phyloP scores from a whole-genome alignment of 2,329 filamentous ascomycete species.

The Fusarium sublunatum region DNA sequence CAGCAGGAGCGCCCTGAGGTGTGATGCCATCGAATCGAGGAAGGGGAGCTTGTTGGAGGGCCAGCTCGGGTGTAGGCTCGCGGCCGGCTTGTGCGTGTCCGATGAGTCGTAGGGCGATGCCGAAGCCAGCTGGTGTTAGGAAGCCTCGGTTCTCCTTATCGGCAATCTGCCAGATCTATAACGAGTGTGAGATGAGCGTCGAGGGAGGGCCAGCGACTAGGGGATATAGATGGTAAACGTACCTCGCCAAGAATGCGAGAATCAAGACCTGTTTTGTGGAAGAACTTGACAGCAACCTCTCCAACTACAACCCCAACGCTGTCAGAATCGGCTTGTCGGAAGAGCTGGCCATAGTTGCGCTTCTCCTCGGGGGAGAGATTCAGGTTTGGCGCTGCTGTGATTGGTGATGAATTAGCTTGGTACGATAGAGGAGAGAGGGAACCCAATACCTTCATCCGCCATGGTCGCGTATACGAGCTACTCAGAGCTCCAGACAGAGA shows the following conservation, averaged over 20 bases:
- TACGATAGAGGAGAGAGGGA: constrained; percentile 1
- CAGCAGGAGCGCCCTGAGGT: constrained; percentile 49
- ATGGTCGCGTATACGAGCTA: constrained; percentile 48
- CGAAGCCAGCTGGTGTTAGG: constrained; percentile 91
- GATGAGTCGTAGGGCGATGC: constrained; percentile 91
- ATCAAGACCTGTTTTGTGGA: constrained; percentile 92
- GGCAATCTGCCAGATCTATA: constrained; percentile 97
- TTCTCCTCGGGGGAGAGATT: constrained; percentile 94
- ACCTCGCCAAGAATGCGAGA: constrained; percentile 90
- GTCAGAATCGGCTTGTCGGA: constrained; percentile 91
- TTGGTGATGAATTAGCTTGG: constrained; percentile 25
- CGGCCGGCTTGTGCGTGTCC: constrained; percentile 92
- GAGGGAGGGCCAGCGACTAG: not conserved
- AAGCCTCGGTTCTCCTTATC: constrained; percentile 97
- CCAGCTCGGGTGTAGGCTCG: constrained; percentile 82
- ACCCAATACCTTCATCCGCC: constrained; percentile 44
- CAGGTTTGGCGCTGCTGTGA: constrained; percentile 71
- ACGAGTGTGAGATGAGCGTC: constrained; percentile 13
- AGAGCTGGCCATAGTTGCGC: constrained; percentile 90
- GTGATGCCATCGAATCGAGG: constrained; percentile 87
- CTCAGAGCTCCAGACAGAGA: constrained; percentile 39
- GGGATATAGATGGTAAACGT: constrained; percentile 49
- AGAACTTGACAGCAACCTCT: constrained; percentile 96
- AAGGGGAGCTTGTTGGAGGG: constrained; percentile 86
- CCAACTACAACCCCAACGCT: constrained; percentile 93